A percentile compares a stretch with the other conserved stretches of the same genome.
These are phyloP conservation scores for Xylariaceae sp. DNA, from an alignment of 2,329 filamentous ascomycete species.

Conservation along the genomic window DNA sequence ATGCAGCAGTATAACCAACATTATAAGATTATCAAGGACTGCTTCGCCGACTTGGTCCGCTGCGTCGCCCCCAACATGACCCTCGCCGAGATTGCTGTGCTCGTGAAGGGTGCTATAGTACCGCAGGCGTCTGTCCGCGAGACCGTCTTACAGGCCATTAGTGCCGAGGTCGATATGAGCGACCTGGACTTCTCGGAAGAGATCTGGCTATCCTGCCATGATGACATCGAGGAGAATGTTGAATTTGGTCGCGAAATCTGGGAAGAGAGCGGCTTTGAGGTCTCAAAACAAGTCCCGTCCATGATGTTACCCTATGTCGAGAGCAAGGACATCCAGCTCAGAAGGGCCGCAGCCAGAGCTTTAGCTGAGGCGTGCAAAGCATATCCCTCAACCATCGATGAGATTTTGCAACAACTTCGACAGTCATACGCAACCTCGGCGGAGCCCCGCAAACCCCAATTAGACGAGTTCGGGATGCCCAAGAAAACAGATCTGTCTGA, in stretches of 20 bases:
- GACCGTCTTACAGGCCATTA: constrained; percentile 81
- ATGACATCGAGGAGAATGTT: constrained; percentile 80
- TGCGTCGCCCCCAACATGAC: constrained; percentile 78
- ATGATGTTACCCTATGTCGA: constrained; percentile 72
- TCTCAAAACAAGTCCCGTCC: constrained; percentile 56
- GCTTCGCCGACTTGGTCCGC: constrained; percentile 76
- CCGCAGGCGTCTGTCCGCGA: constrained; percentile 73
- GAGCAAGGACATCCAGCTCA: constrained; percentile 71
- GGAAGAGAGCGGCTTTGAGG: constrained; percentile 80
- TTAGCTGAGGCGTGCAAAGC: constrained; percentile 65
- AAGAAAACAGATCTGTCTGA: constrained; percentile 81
- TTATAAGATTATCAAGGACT: constrained; percentile 92
- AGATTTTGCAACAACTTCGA: constrained; percentile 59
- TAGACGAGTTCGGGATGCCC: constrained; percentile 92
- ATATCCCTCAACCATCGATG: constrained; percentile 51
- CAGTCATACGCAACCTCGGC: constrained; percentile 68
- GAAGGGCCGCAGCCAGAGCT: constrained; percentile 74
- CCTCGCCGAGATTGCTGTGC: constrained; percentile 60
- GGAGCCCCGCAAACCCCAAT: constrained; percentile 73
- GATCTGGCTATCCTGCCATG: constrained; percentile 89
- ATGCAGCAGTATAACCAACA: constrained; percentile 90
- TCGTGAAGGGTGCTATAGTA: constrained; percentile 74
- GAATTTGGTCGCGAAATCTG: constrained; percentile 83
- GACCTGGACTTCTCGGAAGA: constrained; percentile 81
- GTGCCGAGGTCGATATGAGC: constrained; percentile 84